Evolutionary conservation across 331 rosid genomes (phyloP).

Genomic region (Rosa hybrid): DNA sequence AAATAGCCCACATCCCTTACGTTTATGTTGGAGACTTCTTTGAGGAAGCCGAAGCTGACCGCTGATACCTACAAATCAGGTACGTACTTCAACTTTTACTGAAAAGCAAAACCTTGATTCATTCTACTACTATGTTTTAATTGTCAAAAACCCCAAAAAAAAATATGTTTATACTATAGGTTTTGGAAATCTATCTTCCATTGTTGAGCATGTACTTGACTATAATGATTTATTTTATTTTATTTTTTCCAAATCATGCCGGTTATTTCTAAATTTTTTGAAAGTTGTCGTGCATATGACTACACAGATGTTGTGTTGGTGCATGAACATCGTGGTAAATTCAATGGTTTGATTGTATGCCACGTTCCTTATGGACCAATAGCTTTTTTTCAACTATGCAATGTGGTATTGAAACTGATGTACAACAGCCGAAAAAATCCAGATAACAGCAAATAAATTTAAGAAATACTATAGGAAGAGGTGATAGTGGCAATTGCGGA

Average conservation of each 20-base stretch:
- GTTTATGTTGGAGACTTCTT: too few species aligned
- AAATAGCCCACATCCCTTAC: too few species aligned
- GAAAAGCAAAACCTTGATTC: too few species aligned
- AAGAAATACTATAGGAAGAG: not conserved
- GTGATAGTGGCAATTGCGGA: not conserved
- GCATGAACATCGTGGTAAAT: conserved; percentile 96
- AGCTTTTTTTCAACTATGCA: conserved; percentile 82
- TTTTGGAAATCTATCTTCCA: not conserved
- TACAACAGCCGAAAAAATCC: conserved; percentile 7
- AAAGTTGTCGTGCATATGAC: conserved; percentile 82
- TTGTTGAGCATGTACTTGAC: not conserved
- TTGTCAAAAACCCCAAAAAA: too few species aligned
- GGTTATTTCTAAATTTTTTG: conserved; percentile 88
- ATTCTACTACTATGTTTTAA: too few species aligned
- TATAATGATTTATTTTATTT: not conserved
- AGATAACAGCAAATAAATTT: not conserved
- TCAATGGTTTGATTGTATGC: conserved; percentile 82
- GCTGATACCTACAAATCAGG: too few species aligned
- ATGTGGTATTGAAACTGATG: conserved; percentile 47
- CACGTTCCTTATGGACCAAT: conserved; percentile 92
- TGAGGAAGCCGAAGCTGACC: too few species aligned
- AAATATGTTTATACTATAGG: not conserved
- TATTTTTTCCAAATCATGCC: conserved; percentile 26
- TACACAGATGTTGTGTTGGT: conserved; percentile 83
- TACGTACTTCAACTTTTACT: too few species aligned